phyloP scores from a whole-genome alignment of 2,329 filamentous ascomycete species.

The Rachicladosporium sp. region DNA sequence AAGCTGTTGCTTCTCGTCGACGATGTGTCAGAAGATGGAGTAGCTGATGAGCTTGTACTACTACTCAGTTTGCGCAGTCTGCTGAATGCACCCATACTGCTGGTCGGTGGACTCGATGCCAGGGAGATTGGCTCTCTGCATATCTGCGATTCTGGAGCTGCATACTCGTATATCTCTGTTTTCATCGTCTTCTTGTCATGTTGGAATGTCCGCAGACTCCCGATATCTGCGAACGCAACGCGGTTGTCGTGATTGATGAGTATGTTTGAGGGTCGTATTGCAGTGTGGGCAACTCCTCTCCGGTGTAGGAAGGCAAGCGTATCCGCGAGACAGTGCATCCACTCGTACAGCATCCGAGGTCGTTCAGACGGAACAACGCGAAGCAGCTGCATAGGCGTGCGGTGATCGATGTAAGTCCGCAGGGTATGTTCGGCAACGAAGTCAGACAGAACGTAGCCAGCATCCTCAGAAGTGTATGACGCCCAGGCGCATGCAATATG shows the following conservation, averaged over 20 bases:
- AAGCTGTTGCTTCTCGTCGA: slow-evolving; percentile 20
- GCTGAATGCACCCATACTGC: slow-evolving; percentile 17
- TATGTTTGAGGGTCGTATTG: slow-evolving; percentile 59
- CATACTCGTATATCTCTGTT: slow-evolving; percentile 60
- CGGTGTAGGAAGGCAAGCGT: slow-evolving; percentile 56
- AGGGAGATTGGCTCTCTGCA: slow-evolving; percentile 29
- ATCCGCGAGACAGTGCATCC: slow-evolving; percentile 62
- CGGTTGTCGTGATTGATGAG: slow-evolving; percentile 53
- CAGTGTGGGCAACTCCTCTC: slow-evolving; percentile 50
- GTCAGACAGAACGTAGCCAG: slow-evolving; percentile 54
- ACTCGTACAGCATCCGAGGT: slow-evolving; percentile 52
- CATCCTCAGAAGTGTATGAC: slow-evolving; percentile 54
- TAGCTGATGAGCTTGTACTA: slow-evolving; percentile 18
- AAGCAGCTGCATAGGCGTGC: slow-evolving; percentile 49
- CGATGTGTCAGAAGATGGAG: slow-evolving; percentile 12
- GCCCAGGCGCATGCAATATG: slow-evolving; percentile 61
- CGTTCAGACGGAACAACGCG: slow-evolving; percentile 48
- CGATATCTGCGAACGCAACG: slow-evolving; percentile 55
- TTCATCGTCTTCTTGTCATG: slow-evolving; percentile 45
- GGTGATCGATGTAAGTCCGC: slow-evolving; percentile 52
- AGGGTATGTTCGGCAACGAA: slow-evolving; percentile 56
- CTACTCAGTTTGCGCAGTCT: slow-evolving; percentile 20
- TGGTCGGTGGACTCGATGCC: slow-evolving; percentile 17
- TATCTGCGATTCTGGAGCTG: slow-evolving; percentile 54
- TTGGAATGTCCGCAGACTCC: slow-evolving; percentile 36